A percentile compares a stretch with the other conserved stretches of the same genome.
phyloP scores from a whole-genome alignment of 2,329 filamentous ascomycete species.

The Fusarium fujikuroi region DNA sequence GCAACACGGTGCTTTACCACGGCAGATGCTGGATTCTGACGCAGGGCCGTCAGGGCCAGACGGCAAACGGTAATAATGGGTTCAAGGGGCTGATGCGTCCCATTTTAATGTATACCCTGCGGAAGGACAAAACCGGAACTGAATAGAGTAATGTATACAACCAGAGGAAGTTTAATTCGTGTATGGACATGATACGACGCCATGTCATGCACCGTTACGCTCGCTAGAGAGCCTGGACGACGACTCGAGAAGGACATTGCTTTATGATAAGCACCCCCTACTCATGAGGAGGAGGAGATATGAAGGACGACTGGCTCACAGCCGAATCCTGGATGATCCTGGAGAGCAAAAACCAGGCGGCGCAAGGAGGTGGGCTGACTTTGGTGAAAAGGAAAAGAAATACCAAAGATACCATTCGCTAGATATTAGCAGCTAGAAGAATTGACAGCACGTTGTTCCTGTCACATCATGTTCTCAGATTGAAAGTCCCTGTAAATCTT shows the following conservation, averaged over 20 bases:
- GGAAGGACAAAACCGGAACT: constrained; percentile 41
- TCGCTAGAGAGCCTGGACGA: constrained; percentile 47
- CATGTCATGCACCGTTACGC: constrained; percentile 48
- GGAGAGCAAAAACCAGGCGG: constrained; percentile 36
- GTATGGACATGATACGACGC: constrained; percentile 43
- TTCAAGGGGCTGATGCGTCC: constrained; percentile 28
- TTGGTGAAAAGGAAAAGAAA: constrained; percentile 37
- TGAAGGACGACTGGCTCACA: constrained; percentile 19
- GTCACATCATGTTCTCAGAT: constrained; percentile 2
- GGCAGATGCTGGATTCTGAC: constrained; percentile 43
- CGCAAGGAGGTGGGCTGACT: constrained; percentile 35
- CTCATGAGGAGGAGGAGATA: constrained; percentile 39
- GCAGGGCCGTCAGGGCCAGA: constrained; percentile 43
- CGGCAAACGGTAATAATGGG: constrained; percentile 45
- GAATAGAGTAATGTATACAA: constrained; percentile 57
- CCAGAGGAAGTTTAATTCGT: constrained; percentile 50
- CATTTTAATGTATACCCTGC: constrained; percentile 46
- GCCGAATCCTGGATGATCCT: constrained; percentile 30
- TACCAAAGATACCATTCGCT: constrained; percentile 56
- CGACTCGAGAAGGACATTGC: constrained; percentile 16
- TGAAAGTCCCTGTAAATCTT: background rate
- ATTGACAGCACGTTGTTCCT: constrained; percentile 37
- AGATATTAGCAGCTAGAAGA: constrained; percentile 49
- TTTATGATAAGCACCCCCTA: constrained; percentile 20
- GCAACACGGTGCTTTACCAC: constrained; percentile 49